phyloP scores from a whole-genome alignment of 2,329 filamentous ascomycete genomes.

The Cercospora beticola region DNA sequence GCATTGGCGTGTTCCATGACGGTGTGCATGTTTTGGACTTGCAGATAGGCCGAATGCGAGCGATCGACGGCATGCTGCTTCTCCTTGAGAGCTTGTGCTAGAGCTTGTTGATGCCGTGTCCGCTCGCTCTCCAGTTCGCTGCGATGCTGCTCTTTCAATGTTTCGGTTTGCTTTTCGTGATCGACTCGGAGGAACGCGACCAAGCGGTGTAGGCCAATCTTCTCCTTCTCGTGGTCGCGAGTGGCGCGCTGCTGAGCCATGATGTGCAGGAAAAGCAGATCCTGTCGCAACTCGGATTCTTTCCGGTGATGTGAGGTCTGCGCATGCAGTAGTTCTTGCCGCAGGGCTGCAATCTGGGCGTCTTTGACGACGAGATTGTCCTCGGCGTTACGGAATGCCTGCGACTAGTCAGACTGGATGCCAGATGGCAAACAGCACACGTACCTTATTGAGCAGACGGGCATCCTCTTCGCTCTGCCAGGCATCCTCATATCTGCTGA shows the following conservation, averaged over 20 bases:
- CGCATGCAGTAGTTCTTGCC: neutral
- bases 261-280: slow-evolving; percentile 13
- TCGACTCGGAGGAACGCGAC: slow-evolving; percentile 6
- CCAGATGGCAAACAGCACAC: neutral
- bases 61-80: slow-evolving; percentile 2
- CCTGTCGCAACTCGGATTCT: slow-evolving; percentile 12
- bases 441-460: slow-evolving; percentile 8
- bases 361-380: neutral
- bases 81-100: neutral
- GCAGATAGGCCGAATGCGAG: neutral
- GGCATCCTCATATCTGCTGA: neutral
- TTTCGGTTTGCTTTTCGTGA: slow-evolving; percentile 6
- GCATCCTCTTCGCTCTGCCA: slow-evolving; percentile 6
- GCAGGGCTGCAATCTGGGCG: slow-evolving; percentile 2
- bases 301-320: neutral
- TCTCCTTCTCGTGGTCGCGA: slow-evolving; percentile 7
- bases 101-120: neutral
- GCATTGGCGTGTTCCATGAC: slow-evolving; percentile 13
- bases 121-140: slow-evolving; percentile 7
- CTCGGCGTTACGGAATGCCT: slow-evolving; percentile 7
- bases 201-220: slow-evolving; percentile 3
- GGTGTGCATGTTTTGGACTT: slow-evolving; percentile 2
- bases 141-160: slow-evolving; percentile 4
- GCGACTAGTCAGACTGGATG: neutral
- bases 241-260: slow-evolving; percentile 4